phyloP scores from a whole-genome alignment of 1,284 basidiomycete species.

The Cryptococcus hybrid region DNA sequence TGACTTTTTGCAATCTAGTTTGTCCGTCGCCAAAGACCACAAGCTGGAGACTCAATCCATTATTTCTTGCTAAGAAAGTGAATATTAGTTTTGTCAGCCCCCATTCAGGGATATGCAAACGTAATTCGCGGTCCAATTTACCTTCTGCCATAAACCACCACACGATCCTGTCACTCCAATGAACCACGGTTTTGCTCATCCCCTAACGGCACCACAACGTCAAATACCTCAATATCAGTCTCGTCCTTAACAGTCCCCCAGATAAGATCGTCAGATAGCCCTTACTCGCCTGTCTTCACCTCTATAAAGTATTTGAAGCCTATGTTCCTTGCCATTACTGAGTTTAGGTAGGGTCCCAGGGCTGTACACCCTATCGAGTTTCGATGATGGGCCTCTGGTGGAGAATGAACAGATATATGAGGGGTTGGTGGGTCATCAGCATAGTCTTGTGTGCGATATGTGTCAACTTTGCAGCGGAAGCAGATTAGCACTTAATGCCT shows the following conservation, averaged over 20 bases:
- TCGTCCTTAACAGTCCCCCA: background rate
- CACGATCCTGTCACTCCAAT: constrained; percentile 32
- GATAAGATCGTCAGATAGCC: constrained; percentile 16
- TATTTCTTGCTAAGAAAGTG: too few species aligned
- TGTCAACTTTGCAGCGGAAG: constrained; percentile 12
- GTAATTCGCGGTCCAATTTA: constrained; percentile 1
- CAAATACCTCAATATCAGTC: constrained; percentile 15
- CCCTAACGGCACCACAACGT: constrained; percentile 16
- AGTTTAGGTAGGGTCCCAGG: constrained; percentile 26
- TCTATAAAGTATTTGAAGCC: constrained; percentile 25
- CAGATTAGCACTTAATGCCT: background rate
- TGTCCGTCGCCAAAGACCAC: constrained; percentile 93
- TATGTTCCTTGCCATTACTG: constrained; percentile 26
- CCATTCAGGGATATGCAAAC: too few species aligned
- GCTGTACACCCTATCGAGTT: constrained; percentile 29
- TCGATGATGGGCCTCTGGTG: constrained; percentile 40
- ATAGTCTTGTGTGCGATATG: constrained; percentile 28
- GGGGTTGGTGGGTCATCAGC: constrained; percentile 41
- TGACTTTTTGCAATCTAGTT: constrained; percentile 93
- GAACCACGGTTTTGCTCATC: constrained; percentile 18
- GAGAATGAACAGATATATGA: constrained; percentile 44
- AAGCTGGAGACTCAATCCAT: constrained; percentile 60
- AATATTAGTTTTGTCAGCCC: too few species aligned
- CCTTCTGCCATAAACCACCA: constrained; percentile 34
- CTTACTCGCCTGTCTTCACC: constrained; percentile 5